phyloP scores from a whole-genome alignment of 129 eudicot genomes.

The Erigeron canadensis region DNA sequence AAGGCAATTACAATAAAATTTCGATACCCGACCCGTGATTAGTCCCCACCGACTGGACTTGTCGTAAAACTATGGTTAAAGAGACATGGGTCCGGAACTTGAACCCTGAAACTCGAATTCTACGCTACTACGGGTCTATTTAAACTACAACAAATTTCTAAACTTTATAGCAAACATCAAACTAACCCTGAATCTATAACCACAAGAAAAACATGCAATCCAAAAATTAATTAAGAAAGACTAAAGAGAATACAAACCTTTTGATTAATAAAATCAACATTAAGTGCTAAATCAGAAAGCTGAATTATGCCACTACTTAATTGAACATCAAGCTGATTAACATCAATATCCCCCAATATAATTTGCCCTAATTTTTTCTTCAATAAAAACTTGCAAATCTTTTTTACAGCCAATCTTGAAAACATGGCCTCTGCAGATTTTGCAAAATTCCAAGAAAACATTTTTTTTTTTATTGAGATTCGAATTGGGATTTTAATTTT shows the following conservation, averaged over 20 bases:
- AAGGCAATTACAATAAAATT: too few species aligned
- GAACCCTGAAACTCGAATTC: too few species aligned
- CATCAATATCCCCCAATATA: slow-evolving; percentile 88
- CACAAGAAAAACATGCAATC: not conserved
- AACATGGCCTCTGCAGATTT: slow-evolving; percentile 91
- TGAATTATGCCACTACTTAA: slow-evolving; percentile 77
- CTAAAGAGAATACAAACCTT: slow-evolving; percentile 42
- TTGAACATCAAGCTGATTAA: slow-evolving; percentile 93
- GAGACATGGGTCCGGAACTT: too few species aligned
- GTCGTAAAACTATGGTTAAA: too few species aligned
- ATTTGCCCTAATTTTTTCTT: slow-evolving; percentile 92
- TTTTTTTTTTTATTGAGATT: slow-evolving; percentile 16
- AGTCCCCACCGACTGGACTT: too few species aligned
- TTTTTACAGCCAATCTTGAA: slow-evolving; percentile 76
- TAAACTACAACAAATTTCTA: too few species aligned
- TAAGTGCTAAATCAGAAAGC: slow-evolving; percentile 83
- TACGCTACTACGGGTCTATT: too few species aligned
- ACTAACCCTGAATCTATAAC: not conserved
- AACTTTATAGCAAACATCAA: not conserved
- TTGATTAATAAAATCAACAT: slow-evolving; percentile 73
- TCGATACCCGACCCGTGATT: too few species aligned
- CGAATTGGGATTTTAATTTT: slow-evolving; percentile 5
- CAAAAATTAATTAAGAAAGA: not conserved
- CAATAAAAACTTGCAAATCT: slow-evolving; percentile 70
- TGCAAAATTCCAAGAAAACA: slow-evolving; percentile 84